Base-by-base conservation (phyloP, 164 flowering plant species). In the Vitis cinerea region DNA sequence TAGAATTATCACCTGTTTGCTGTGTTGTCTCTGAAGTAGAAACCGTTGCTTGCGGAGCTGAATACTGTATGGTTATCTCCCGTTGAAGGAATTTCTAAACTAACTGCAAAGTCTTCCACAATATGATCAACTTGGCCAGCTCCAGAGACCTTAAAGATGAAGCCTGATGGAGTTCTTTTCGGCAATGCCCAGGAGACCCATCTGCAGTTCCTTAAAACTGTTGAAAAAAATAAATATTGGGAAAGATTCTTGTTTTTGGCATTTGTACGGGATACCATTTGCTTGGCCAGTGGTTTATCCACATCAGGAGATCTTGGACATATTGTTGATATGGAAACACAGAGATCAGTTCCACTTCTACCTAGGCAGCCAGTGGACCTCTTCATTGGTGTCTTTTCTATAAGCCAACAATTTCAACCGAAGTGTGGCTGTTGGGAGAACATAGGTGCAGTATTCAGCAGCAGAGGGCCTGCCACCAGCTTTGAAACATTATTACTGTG, bases 211-310 rank as follows among this genome's bases (percentile, higher is more conserved):
- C 95, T 64, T 88, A 37, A 92, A 72, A 93, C 97, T 70, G 92
- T 90, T 71, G 83, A 90, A 76, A 83, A 86, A 47, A 84, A 78
- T 83, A 87, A 66, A 68, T 90, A 48, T 59, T 90, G 14, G 94
- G 95, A 17, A 86, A 88, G 72, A 85, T 87, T 65, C 97, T 92
- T 69, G 87, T 92, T 61, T 92, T 90, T 77, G 93, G 94, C 66
- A 92, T 92, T 74, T 92, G 97, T 79, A 90, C 87, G 95, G 97
- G 95, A 9, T 95, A 92, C 76, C 97, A 92, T 73, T 85, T 92
- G 78, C 86, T 90, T 67, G 97, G 93, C 17, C 93, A 86, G 79
- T 23, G 27, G 27, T 23, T 23, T 23, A 1, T 23, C 27, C 2
- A 23, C 27, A 23, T 23, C 27, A 23, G 27, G 27, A 23, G 27